These are phyloP conservation scores for Cutaneotrichosporon mucoides DNA, from an alignment of 1,284 basidiomycete species.

Conservation along the genomic window DNA sequence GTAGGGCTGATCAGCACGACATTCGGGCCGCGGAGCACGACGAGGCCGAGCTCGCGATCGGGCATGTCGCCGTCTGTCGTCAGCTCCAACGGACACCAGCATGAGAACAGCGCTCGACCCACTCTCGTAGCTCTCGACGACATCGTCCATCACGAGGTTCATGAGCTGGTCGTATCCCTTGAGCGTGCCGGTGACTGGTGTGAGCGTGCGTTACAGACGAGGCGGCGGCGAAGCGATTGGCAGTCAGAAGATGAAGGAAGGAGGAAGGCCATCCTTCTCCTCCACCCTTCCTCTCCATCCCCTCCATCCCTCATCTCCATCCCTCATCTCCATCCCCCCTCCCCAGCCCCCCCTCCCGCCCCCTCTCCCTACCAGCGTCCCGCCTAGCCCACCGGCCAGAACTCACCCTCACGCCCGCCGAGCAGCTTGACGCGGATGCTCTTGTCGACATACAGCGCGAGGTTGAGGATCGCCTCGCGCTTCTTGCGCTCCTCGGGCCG, in stretches of 20 bases:
- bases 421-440: constrained; percentile 93
- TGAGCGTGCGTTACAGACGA: background rate
- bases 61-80: constrained; percentile 61
- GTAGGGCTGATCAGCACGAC: constrained; percentile 88
- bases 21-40: constrained; percentile 85
- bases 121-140: constrained; percentile 50
- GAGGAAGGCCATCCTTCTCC: background rate
- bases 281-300: background rate
- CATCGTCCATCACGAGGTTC: constrained; percentile 66
- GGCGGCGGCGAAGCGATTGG: too few species aligned
- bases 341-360: background rate
- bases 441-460: constrained; percentile 90
- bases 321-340: too few species aligned
- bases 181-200: constrained; percentile 76
- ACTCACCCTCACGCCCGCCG: constrained; percentile 85
- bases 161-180: constrained; percentile 97
- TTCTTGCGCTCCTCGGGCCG: constrained; percentile 68
- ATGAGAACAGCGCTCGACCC: constrained; percentile 19
- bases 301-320: background rate
- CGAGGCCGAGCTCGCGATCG: constrained; percentile 69
- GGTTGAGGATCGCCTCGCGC: constrained; percentile 91
- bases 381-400: too few species aligned
- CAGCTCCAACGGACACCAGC: background rate
- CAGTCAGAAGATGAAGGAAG: background rate
- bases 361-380: background rate